Conservation (phyloP, 768 basidiomycete species). For the Auriscalpium orientale region DNA sequence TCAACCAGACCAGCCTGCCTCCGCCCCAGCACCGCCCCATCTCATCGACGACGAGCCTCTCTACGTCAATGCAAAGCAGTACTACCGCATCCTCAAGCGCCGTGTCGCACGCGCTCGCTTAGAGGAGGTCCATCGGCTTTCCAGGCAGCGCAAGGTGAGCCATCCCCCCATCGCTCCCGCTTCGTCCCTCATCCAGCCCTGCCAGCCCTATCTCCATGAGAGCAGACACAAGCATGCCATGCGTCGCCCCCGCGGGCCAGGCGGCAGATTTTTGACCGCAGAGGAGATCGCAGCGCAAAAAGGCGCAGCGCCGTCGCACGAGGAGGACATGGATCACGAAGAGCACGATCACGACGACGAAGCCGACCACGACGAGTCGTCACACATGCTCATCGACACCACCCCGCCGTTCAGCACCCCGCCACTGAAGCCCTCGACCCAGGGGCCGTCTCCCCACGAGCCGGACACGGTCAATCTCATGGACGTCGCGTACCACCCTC, state of each 20-base stretch:
- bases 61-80: conserved; percentile 99
- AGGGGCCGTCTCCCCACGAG: conserved; percentile 16
- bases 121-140: conserved; percentile 90
- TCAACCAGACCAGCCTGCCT: conserved; percentile 8
- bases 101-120: conserved; percentile 84
- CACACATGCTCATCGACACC: conserved; percentile 9
- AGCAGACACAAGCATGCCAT: conserved; percentile 98
- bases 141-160: conserved; percentile 83
- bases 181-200: conserved; percentile 4
- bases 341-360: conserved; percentile 35
- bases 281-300: conserved; percentile 89
- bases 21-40: conserved; percentile 22
- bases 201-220: conserved; percentile 94
- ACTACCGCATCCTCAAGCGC: conserved; percentile 95
- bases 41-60: conserved; percentile 91
- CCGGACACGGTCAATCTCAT: conserved; percentile 5
- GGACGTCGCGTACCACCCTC: background rate
- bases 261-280: conserved; percentile 94
- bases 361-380: conserved; percentile 35
- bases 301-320: conserved; percentile 28
- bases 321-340: conserved; percentile 26
- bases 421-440: conserved; percentile 6
- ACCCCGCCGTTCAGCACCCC: conserved; percentile 15
- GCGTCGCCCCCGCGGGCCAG: conserved; percentile 93
- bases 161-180: conserved; percentile 3